phyloP scores from a whole-genome alignment of 2,329 filamentous ascomycete genomes.

The Diplodia sapinea region DNA sequence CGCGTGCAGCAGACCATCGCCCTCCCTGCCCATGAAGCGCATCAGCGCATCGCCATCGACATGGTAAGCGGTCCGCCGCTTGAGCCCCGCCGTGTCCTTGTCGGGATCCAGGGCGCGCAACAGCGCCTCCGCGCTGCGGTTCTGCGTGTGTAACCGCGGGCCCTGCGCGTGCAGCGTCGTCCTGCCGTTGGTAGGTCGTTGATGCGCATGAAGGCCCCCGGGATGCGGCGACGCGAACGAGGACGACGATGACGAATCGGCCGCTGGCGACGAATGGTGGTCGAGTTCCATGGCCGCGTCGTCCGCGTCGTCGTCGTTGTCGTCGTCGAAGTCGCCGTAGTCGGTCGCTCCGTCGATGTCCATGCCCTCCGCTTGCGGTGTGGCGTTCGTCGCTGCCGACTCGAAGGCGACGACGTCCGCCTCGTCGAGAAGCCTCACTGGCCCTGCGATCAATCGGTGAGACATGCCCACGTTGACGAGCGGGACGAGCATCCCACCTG shows the following conservation, averaged over 20 bases:
- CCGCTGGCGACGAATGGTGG: background rate
- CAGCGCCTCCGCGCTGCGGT: conserved; percentile 35
- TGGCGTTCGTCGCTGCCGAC: background rate
- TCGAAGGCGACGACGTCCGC: background rate
- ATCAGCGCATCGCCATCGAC: conserved; percentile 53
- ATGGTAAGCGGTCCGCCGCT: conserved; percentile 41
- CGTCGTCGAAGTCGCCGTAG: background rate
- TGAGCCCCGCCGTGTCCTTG: conserved; percentile 34
- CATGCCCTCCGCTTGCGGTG: conserved; percentile 9
- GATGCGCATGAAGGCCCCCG: conserved; percentile 16
- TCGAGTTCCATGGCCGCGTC: conserved; percentile 16
- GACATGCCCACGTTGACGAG: conserved; percentile 30
- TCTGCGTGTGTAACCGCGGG: background rate
- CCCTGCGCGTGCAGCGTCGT: conserved; percentile 20
- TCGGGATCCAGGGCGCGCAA: conserved; percentile 41
- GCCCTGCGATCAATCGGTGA: conserved; percentile 13
- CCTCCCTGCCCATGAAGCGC: conserved; percentile 38
- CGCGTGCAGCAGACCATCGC: background rate
- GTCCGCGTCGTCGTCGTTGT: too few species aligned
- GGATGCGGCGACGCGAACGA: conserved; percentile 28
- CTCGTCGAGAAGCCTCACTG: conserved; percentile 19
- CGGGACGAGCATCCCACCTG: conserved; percentile 36
- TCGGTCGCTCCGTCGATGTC: conserved; percentile 34
- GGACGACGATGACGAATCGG: conserved; percentile 17
- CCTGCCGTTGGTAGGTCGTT: background rate